Evolutionary conservation across 768 basidiomycete species (phyloP), one percentile per base, ranked within the genome.

Genomic region (Cubamyces sp.): DNA sequence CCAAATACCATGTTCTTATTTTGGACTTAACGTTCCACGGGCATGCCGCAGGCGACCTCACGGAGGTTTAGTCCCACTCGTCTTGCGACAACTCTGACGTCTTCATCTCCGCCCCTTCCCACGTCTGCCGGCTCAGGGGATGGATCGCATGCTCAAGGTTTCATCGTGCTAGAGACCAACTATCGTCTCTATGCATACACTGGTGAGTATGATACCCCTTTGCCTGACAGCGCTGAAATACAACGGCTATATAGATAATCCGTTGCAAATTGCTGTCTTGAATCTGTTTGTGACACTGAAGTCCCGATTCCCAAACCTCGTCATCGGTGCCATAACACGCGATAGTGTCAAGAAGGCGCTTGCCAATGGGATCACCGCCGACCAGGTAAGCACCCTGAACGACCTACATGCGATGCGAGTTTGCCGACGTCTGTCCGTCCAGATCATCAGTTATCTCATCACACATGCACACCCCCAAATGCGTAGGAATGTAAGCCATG

Each of bases 111-210:
- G 28, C 87, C 88, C 6, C 79, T 92, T 70, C 89, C 89, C 62
- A 86, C 85, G 55, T 83, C 84, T 45, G 78, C 80, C 55, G 74
- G 73, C 58, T 79, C 85, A 12, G 81, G 81, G 30, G 79, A 81
- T 50, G 84, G 83, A 47, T 82, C 83, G 34, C 81, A 87, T 66
- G 76, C 81, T 70, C 87, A 96, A 74, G 94, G 96, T 15, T 98
- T 97, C 79, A 90, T 98, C 68, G 87, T 98, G 67, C 82, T 99
- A 45, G 97, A 99, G 79, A 98, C 97, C 19, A 98, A 99, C 78
- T 98, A 98, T 78, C 90, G 95, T 67, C 78, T 99, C 65, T 99
- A 98, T 73, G 97, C 97, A 5, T 99, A 99, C 75, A 99, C 97
- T 39, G 90, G 95, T 95, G 74, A 41, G 56, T 21, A 30, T 41